Conservation (phyloP, 2,329 filamentous ascomycete genomes). For the Neurospora sp. region DNA sequence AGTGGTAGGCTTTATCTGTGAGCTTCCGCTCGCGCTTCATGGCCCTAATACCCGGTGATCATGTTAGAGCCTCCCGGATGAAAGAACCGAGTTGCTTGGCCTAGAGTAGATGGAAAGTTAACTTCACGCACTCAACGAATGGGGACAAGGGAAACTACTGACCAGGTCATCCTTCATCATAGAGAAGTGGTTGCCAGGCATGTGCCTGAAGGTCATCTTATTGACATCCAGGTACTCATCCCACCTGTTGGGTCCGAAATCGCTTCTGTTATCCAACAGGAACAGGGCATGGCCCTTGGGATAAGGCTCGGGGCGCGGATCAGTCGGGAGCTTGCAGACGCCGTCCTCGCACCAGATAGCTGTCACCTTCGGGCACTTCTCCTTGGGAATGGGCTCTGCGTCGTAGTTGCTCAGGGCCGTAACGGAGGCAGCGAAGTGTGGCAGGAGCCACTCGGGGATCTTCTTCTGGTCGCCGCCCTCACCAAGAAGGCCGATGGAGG, state of each 20-base stretch:
- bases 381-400: slow-evolving; percentile 50
- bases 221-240: slow-evolving; percentile 52
- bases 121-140: neutral
- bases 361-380: slow-evolving; percentile 50
- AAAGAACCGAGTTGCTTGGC: slow-evolving; percentile 27
- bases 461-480: slow-evolving; percentile 44
- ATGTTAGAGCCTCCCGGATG: slow-evolving; percentile 25
- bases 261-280: slow-evolving; percentile 62
- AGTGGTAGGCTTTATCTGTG: too few species aligned
- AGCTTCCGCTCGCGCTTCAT: too few species aligned
- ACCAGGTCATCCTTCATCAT: slow-evolving; percentile 59
- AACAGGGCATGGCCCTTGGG: slow-evolving; percentile 54
- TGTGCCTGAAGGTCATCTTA: slow-evolving; percentile 55
- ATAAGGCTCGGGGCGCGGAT: slow-evolving; percentile 54
- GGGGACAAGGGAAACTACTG: slow-evolving; percentile 11
- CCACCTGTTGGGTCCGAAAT: slow-evolving; percentile 63
- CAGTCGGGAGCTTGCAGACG: slow-evolving; percentile 56
- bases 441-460: slow-evolving; percentile 63
- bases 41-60: neutral
- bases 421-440: slow-evolving; percentile 63
- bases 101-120: slow-evolving; percentile 17
- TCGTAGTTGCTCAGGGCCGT: slow-evolving; percentile 60
- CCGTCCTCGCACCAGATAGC: slow-evolving; percentile 67
- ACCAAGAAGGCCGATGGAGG: slow-evolving; percentile 60
- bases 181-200: slow-evolving; percentile 65